Percentiles rank a stretch among this genome's conserved stretches.
These are phyloP conservation scores for Pseudocercospora ulei DNA, from an alignment of 2,329 filamentous ascomycete species.

Conservation along the genomic window DNA sequence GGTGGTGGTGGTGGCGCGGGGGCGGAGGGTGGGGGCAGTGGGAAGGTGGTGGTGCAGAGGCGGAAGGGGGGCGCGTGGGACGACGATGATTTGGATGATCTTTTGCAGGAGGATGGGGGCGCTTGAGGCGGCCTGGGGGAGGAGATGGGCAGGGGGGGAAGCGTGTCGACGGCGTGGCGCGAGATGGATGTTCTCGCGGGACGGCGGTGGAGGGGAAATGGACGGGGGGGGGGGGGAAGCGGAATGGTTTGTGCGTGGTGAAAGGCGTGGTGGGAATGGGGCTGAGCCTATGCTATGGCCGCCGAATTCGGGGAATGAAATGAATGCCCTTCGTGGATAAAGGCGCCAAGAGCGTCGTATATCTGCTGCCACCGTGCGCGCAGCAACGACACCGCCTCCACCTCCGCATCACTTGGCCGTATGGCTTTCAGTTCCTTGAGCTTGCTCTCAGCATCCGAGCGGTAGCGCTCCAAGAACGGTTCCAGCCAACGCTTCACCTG, in stretches of 20 bases:
- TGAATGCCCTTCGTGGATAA: slow-evolving; percentile 4
- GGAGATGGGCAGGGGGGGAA: slow-evolving; percentile 52
- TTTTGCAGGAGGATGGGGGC: slow-evolving; percentile 45
- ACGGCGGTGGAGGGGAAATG: slow-evolving; percentile 3
- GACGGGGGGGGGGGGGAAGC: not conserved
- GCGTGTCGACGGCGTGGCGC: slow-evolving; percentile 93
- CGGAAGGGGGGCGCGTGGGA: slow-evolving; percentile 79
- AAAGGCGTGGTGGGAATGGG: not conserved
- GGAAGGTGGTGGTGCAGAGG: slow-evolving; percentile 78
- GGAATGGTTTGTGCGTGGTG: not conserved
- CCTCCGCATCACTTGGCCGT: slow-evolving; percentile 7
- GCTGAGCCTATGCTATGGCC: not conserved
- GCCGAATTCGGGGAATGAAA: not conserved
- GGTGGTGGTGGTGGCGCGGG: slow-evolving; percentile 47
- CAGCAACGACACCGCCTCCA: slow-evolving; percentile 20
- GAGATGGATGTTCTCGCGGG: slow-evolving; percentile 61
- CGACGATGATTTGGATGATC: slow-evolving; percentile 66
- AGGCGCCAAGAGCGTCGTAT: slow-evolving; percentile 16
- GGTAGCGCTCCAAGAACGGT: slow-evolving; percentile 20
- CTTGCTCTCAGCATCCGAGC: slow-evolving; percentile 23
- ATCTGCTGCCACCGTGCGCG: slow-evolving; percentile 36
- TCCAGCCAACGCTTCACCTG: slow-evolving; percentile 25
- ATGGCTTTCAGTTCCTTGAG: slow-evolving; percentile 12
- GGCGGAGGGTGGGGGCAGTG: slow-evolving; percentile 41
- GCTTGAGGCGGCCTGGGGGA: not conserved